phyloP scores from a whole-genome alignment of 495 filamentous ascomycete species.

The Aeminium ludgeri region DNA sequence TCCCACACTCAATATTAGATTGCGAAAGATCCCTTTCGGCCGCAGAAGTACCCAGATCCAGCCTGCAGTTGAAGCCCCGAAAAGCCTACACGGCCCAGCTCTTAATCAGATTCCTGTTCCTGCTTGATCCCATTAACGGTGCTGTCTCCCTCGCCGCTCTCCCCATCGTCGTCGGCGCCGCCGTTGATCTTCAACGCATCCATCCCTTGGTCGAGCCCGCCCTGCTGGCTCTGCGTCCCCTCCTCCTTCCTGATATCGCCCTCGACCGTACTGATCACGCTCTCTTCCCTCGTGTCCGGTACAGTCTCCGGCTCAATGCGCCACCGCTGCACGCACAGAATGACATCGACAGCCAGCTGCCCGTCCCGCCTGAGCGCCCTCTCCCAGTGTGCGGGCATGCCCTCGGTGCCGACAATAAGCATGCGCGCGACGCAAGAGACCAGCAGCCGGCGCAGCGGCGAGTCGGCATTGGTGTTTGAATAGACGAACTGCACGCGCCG shows the following conservation, averaged over 20 bases:
- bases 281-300: constrained; percentile 30
- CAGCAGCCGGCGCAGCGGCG: constrained; percentile 32
- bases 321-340: constrained; percentile 32
- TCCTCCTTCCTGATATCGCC: constrained; percentile 17
- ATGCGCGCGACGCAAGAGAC: constrained; percentile 28
- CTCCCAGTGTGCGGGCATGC: constrained; percentile 32
- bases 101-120: too few relatives aligned
- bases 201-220: constrained; percentile 16
- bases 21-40: too few relatives aligned
- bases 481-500: constrained; percentile 36
- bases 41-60: too few relatives aligned
- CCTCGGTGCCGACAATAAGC: constrained; percentile 24
- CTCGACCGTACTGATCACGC: too few relatives aligned
- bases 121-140: too few relatives aligned
- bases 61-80: too few relatives aligned
- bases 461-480: constrained; percentile 30
- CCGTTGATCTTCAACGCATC: too few relatives aligned
- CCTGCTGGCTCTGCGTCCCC: constrained; percentile 19
- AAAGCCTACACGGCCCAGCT: too few relatives aligned
- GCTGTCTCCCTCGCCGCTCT: too few relatives aligned
- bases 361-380: constrained; percentile 33
- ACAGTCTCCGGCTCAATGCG: constrained; percentile 26
- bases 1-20: too few relatives aligned
- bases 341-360: constrained; percentile 33
- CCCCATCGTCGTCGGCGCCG: too few relatives aligned